These are phyloP conservation scores for Chaetomium strumarium DNA, from an alignment of 2,329 filamentous ascomycete species.

Conservation along the genomic window DNA sequence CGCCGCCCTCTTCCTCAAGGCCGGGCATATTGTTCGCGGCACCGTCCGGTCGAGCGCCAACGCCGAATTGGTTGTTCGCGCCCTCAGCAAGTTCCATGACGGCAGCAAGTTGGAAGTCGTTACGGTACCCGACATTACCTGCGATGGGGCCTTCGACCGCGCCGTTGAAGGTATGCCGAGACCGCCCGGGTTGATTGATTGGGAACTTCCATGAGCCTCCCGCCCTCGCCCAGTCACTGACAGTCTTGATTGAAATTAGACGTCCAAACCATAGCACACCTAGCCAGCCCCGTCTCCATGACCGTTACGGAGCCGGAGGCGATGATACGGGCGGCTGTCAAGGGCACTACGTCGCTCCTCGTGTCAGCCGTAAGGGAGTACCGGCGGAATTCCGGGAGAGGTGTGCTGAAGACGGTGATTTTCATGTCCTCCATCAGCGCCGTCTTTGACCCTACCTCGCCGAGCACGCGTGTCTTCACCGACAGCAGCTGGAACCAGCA, in stretches of 20 bases:
- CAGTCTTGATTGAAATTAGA: constrained; percentile 4
- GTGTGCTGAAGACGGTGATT: constrained; percentile 23
- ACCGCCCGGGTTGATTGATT: no score
- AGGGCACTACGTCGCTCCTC: constrained; percentile 19
- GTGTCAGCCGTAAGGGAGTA: constrained; percentile 18
- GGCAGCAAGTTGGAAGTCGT: constrained; percentile 15
- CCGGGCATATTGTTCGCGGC: constrained; percentile 36
- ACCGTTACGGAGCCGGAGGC: constrained; percentile 22
- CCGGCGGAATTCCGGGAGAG: not conserved
- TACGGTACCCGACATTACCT: constrained; percentile 24
- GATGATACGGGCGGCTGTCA: constrained; percentile 19
- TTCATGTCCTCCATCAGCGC: constrained; percentile 25
- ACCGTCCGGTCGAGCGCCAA: constrained; percentile 32
- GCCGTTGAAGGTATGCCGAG: constrained; percentile 21
- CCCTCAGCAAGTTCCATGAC: constrained; percentile 14
- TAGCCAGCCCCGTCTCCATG: constrained; percentile 25
- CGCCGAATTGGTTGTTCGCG: not conserved
- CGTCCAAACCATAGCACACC: constrained; percentile 18
- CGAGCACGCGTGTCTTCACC: constrained; percentile 15
- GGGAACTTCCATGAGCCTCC: no score
- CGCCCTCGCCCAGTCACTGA: not conserved
- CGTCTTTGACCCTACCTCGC: not conserved
- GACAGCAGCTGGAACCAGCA: constrained; percentile 26
- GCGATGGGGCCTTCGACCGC: constrained; percentile 21
- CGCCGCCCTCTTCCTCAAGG: constrained; percentile 30